Evolutionary conservation across 2,329 filamentous ascomycete species (phyloP).

Genomic region (Trichoderma brevicompactum): DNA sequence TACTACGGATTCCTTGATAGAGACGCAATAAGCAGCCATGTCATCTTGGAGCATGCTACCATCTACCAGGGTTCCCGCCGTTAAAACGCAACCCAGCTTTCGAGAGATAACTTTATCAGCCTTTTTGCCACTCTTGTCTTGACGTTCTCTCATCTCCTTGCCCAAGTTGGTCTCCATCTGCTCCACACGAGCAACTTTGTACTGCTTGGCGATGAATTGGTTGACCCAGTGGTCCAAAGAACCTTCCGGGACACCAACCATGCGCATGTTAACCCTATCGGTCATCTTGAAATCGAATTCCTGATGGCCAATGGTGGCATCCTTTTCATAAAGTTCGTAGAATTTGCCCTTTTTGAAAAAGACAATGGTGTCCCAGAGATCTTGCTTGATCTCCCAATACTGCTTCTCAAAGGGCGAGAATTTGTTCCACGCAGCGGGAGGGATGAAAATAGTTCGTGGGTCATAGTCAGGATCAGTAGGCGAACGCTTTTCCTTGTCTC

Average conservation of each 20-base stretch:
- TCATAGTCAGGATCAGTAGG: conserved; percentile 86
- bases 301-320: conserved; percentile 94
- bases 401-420: conserved; percentile 97
- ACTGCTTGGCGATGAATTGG: conserved; percentile 97
- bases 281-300: conserved; percentile 97
- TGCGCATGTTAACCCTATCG: conserved; percentile 98
- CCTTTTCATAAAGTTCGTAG: conserved; percentile 97
- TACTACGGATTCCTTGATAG: conserved; percentile 81
- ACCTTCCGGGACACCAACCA: conserved; percentile 96
- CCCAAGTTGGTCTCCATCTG: conserved; percentile 94
- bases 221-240: conserved; percentile 97
- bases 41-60: conserved; percentile 97
- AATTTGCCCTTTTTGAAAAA: conserved; percentile 99
- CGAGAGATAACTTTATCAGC: conserved; percentile 92
- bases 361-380: conserved; percentile 95
- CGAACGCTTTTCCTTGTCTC: conserved; percentile 81
- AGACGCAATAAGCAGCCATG: conserved; percentile 94
- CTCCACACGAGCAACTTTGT: conserved; percentile 94
- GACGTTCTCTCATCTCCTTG: conserved; percentile 98
- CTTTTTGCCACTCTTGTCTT: conserved; percentile 67
- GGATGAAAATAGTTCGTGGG: conserved; percentile 87
- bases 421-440: conserved; percentile 74
- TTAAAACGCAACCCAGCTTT: conserved; percentile 89
- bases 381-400: conserved; percentile 99
- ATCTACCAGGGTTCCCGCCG: conserved; percentile 90